Base-by-base conservation (phyloP, 1,139 yeast species). In the Protomyces pachydermus region DNA sequence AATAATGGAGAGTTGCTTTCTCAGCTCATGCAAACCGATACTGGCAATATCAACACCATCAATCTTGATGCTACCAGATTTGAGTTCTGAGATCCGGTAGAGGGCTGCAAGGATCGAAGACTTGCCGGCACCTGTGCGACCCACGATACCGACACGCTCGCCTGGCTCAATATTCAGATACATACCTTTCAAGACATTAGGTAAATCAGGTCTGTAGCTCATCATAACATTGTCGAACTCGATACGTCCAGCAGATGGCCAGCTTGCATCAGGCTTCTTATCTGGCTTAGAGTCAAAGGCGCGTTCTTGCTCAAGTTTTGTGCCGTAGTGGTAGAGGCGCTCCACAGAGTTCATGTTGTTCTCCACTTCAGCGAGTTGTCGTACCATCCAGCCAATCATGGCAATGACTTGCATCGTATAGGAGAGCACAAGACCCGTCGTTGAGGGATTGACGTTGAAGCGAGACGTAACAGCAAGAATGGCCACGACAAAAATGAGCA, bases 341-440 rank as follows among this genome's bases (percentile, higher is more conserved):
- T 90, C 96, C n/a, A 86, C 93, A 6, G 95, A 84, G 71, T 87
- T 88, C 90, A 89, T 82, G 71, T 86, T 87, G 74, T 87, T 88
- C 73, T 89, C 96, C 37, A 87, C 82, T 71, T 84, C 85, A 0
- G 95, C 87, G 73, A 76, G 28, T 74, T 80, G 76, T 72, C 85
- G 68, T 54, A 74, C 78, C 70, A 74, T 76, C 75, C 72, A 70
- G 3, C 72, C 67, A 64, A 72, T 60, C 62, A 68, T 65, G 25
- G 66, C 63, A 9, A 65, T 53, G 6, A 69, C 61, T 34, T 64
- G 46, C 45, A 63, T 67, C 34, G 68, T 54, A 72, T 84, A 85
- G 0, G 90, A 81, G 58, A 88, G 74, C 62, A 88, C 80, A 67
- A 88, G 79, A 73, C 96, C 96, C 1, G 86, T 84, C 9, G 88